A percentile compares a stretch with the other conserved stretches of the same genome.
Conservation (phyloP, 2,329 filamentous ascomycete species). For the Fusarium liriodendri region DNA sequence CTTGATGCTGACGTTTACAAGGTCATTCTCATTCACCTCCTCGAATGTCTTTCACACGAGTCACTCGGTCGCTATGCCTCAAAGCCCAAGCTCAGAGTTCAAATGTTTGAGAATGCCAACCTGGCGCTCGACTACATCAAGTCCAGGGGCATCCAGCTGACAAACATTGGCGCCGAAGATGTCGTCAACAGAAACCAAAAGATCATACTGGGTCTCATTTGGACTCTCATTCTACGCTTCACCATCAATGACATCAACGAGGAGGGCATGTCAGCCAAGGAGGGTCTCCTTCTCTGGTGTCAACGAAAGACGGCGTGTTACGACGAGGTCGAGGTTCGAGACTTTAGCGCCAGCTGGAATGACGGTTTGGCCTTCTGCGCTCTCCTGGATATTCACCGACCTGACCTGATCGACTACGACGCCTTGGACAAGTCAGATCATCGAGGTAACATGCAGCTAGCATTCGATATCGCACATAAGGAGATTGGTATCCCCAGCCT, state of each 20-base stretch:
- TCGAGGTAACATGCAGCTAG: slow-evolving; percentile 96
- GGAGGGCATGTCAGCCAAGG: slow-evolving; percentile 97
- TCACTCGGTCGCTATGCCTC: slow-evolving; percentile 97
- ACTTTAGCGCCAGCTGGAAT: slow-evolving; percentile 98
- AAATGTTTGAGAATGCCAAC: slow-evolving; percentile 98
- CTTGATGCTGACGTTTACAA: slow-evolving; percentile 49
- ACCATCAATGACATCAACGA: slow-evolving; percentile 99
- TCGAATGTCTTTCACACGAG: slow-evolving; percentile 95
- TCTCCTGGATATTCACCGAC: slow-evolving; percentile 94
- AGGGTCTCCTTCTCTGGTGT: slow-evolving; percentile 95
- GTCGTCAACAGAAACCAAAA: slow-evolving; percentile 98
- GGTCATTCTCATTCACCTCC: slow-evolving; percentile 95
- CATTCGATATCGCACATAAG: slow-evolving; percentile 94
- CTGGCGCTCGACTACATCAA: slow-evolving; percentile 94
- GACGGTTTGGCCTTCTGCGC: slow-evolving; percentile 97
- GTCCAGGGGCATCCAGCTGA: slow-evolving; percentile 92
- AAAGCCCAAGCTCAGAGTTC: slow-evolving; percentile 94
- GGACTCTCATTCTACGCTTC: slow-evolving; percentile 97
- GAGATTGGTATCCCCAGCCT: slow-evolving; percentile 97
- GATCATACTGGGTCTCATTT: slow-evolving; percentile 96
- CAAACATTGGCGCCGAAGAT: slow-evolving; percentile 98
- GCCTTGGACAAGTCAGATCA: slow-evolving; percentile 93
- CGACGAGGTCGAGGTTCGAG: slow-evolving; percentile 93
- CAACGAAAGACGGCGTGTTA: slow-evolving; percentile 99
- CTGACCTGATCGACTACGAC: slow-evolving; percentile 97